Evolutionary conservation across 345 rosid species (phyloP), one percentile per base, ranked within the genome.

Genomic region (Lepidium aucheri): DNA sequence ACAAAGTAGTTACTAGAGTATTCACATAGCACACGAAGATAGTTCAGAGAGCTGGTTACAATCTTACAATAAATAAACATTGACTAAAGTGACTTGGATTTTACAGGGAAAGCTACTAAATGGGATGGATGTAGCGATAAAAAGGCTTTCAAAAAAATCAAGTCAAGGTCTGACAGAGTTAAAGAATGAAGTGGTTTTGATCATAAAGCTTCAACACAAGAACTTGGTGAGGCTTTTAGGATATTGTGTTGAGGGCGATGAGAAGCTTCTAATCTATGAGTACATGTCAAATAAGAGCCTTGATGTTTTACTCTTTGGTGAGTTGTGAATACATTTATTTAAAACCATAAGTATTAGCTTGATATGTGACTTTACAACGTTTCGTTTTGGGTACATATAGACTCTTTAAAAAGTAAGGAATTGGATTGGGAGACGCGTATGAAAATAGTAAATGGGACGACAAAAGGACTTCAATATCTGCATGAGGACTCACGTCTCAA

Each of bases 381-480:
- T 46, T 46, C 7, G 1, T 2, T 15, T 53, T 16, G 41, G 32
- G 14, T 2, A 17, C 5, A 16, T 17, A 44, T 7, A 54, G 42
- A 34, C 28, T 54, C 60, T 34, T 10, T 17, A 11, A 34, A 54
- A 3, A 16, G 16, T 35, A 54, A 1, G 43, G 43, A 54, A 11
- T 11, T 54, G 60, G 43, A 54, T 35, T 54, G 60, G 60, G 15
- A 54, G 10, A 54, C 2, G 0, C 60, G 60, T 54, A 35, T 34
- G 43, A 6, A 35, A 6, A 54, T 54, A 35, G 0, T 54, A 6
- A 35, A 10, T 35, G 60, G 60, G 8, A 54, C 43, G 0, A 54
- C 60, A 17, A 54, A 28, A 34, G 60, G 60, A 54, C 60, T 54
- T 35, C 60, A 54, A 54, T 54, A 54, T 54, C 10, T 35, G 16